These are phyloP conservation scores for Kalanchoe fedtschenkoi DNA, from an alignment of 164 flowering plant species.

Conservation along the genomic window DNA sequence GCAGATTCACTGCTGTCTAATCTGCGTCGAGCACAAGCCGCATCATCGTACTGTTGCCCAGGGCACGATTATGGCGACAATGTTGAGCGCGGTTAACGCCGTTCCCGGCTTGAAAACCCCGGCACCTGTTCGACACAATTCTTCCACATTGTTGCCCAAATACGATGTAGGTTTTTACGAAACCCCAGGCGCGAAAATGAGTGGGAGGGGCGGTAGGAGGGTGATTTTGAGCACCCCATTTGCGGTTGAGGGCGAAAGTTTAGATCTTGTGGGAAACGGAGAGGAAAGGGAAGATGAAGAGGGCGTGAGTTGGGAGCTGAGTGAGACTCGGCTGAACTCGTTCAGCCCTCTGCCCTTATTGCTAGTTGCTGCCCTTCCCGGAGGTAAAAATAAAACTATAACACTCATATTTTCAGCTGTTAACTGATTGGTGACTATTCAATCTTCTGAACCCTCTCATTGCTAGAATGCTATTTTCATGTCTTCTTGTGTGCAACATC, in stretches of 20 bases:
- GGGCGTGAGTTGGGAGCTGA: slow-evolving; percentile 20
- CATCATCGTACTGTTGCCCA: too few relatives aligned
- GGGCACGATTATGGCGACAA: slow-evolving; percentile 14
- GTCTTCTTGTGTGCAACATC: too few relatives aligned
- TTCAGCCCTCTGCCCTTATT: slow-evolving; percentile 48
- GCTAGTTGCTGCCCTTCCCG: slow-evolving; percentile 62
- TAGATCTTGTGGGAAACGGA: slow-evolving; percentile 11
- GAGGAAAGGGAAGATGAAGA: slow-evolving; percentile 10
- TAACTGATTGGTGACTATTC: neutral
- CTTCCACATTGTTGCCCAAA: neutral
- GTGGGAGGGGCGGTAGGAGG: neutral
- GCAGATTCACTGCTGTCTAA: neutral
- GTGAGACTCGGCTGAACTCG: slow-evolving; percentile 44
- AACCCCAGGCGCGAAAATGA: neutral
- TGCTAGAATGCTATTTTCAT: neutral
- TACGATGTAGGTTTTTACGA: neutral
- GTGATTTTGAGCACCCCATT: slow-evolving; percentile 1
- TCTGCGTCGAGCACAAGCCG: neutral
- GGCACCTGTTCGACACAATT: neutral
- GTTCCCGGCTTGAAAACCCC: slow-evolving; percentile 3
- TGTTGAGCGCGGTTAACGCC: slow-evolving; percentile 7
- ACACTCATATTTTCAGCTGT: neutral
- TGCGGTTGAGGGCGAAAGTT: slow-evolving; percentile 5
- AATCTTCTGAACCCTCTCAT: neutral
- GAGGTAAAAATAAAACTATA: slow-evolving; percentile 36